These are phyloP conservation scores for Xylariales sp. DNA, from an alignment of 2,329 filamentous ascomycete species.

Conservation along the genomic window DNA sequence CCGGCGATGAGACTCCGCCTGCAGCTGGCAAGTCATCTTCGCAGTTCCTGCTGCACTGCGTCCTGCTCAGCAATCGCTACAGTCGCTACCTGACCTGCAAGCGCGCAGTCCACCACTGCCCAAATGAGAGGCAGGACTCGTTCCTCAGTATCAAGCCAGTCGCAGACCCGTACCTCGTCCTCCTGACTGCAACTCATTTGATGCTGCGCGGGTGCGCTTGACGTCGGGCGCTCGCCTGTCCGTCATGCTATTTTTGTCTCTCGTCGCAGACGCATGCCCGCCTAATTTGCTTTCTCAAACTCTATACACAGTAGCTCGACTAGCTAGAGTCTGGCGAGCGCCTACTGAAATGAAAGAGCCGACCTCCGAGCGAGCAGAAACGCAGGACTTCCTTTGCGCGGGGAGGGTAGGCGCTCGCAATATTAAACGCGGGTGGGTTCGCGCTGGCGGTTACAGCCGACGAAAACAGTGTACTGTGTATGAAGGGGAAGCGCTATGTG, in stretches of 20 bases:
- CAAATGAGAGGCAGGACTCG: too few relatives aligned
- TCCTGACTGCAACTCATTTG: slow-evolving; percentile 11
- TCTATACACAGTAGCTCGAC: too few relatives aligned
- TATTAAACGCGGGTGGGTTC: slow-evolving; percentile 13
- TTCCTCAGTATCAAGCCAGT: slow-evolving; percentile 13
- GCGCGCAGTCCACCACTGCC: slow-evolving; percentile 14
- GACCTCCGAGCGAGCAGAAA: slow-evolving; percentile 4
- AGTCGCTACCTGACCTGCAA: too few relatives aligned
- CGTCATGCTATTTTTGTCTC: too few relatives aligned
- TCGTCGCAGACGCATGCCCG: slow-evolving; percentile 4
- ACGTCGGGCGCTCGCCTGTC: too few relatives aligned
- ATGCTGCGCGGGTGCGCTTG: too few relatives aligned
- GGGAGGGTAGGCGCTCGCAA: slow-evolving; percentile 6
- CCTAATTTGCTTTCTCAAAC: too few relatives aligned
- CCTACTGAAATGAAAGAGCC: slow-evolving; percentile 14
- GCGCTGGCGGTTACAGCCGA: too few relatives aligned
- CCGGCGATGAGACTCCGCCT: slow-evolving; percentile 6
- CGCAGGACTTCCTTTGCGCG: background rate
- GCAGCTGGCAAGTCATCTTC: slow-evolving; percentile 8
- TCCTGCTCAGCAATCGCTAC: background rate
- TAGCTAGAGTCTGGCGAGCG: too few relatives aligned
- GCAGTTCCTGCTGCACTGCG: background rate
- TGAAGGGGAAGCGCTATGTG: too few relatives aligned
- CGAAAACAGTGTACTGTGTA: too few relatives aligned
- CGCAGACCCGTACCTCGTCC: slow-evolving; percentile 11